These are phyloP conservation scores for Blastobotrys chiropterorum DNA, from an alignment of 805 yeast genomes.

Conservation along the genomic window DNA sequence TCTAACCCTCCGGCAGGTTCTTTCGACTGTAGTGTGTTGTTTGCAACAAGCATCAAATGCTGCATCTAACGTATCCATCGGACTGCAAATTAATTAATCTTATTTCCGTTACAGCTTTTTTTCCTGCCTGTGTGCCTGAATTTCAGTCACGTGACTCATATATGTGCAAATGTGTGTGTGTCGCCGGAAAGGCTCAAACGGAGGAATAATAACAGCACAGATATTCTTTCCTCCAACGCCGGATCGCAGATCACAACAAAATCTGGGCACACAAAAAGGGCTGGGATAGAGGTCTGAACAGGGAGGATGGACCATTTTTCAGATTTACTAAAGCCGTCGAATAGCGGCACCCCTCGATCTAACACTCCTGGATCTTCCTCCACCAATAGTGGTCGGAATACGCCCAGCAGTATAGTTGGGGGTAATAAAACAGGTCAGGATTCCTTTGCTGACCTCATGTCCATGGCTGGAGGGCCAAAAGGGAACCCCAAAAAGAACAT, in stretches of 20 bases:
- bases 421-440: conserved; percentile 11
- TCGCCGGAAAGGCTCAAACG: neutral
- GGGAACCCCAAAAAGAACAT: conserved; percentile 17
- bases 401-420: neutral
- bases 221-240: no score
- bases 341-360: neutral
- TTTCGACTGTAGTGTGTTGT: no score
- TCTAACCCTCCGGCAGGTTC: no score
- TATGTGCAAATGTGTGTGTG: neutral
- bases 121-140: neutral
- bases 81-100: neutral
- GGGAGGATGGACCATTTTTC: conserved; percentile 14
- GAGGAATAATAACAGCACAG: neutral
- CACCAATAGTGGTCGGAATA: neutral
- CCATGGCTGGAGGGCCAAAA: conserved; percentile 17
- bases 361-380: neutral
- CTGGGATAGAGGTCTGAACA: no score
- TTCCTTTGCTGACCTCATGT: conserved; percentile 26
- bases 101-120: neutral
- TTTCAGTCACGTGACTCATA: neutral
- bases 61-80: no score
- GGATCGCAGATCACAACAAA: no score
- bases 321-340: conserved; percentile 5
- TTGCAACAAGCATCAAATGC: no score
- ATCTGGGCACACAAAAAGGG: no score